Percentiles rank a stretch among this genome's conserved stretches.
phyloP scores from a whole-genome alignment of 352 stramenopile species.

The Phytopythium litorale region DNA sequence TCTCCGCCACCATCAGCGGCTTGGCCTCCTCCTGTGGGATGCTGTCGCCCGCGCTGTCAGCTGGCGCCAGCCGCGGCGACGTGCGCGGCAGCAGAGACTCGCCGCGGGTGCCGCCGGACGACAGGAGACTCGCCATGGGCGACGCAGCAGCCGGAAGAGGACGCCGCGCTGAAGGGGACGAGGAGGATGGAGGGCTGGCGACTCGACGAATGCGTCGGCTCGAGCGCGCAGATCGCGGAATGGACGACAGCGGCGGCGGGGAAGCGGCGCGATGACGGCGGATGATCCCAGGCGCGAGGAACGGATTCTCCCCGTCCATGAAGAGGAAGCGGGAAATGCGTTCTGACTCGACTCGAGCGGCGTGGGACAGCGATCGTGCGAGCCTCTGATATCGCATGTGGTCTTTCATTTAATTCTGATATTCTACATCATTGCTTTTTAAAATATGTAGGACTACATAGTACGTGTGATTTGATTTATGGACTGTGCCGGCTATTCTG shows the following conservation, averaged over 20 bases:
- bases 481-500: not conserved
- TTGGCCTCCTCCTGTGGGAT: not conserved
- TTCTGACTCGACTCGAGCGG: not conserved
- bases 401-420: not conserved
- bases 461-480: not conserved
- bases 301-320: not conserved
- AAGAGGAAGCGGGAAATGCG: not conserved
- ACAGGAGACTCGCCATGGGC: not conserved
- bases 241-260: not conserved
- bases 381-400: not conserved
- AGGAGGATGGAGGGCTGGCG: not conserved
- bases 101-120: not conserved
- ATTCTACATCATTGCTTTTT: not conserved
- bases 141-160: not conserved
- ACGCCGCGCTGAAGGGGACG: not conserved
- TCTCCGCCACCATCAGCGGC: not conserved
- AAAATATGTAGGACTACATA: not conserved
- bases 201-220: not conserved
- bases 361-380: not conserved
- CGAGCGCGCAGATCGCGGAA: not conserved
- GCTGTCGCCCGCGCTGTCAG: not conserved
- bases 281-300: no score
- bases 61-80: not conserved
- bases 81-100: constrained; percentile 6
- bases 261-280: not conserved